Percentiles rank a stretch among this genome's conserved stretches.
Conservation (phyloP, 768 basidiomycete genomes). For the Rhizopogon sp. region DNA sequence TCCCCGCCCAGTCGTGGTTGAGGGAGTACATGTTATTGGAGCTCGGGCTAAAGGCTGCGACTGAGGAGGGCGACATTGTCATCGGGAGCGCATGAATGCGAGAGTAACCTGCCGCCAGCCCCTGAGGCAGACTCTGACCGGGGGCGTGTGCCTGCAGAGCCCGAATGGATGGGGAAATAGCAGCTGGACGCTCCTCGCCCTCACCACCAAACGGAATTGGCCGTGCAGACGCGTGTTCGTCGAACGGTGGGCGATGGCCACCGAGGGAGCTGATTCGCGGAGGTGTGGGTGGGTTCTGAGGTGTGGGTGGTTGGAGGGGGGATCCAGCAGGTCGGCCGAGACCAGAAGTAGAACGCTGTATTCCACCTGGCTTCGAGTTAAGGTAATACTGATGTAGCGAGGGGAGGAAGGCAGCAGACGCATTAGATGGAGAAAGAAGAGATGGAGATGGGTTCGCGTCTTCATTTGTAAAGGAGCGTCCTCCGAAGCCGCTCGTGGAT, state of each 20-base stretch:
- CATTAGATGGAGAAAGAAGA: constrained; percentile 63
- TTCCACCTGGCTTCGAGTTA: constrained; percentile 36
- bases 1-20: constrained; percentile 25
- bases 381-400: constrained; percentile 64
- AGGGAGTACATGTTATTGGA: constrained; percentile 26
- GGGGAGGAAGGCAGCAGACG: constrained; percentile 78
- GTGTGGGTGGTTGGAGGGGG: constrained; percentile 1
- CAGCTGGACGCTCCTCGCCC: constrained; percentile 24
- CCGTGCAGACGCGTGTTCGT: constrained; percentile 12
- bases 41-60: constrained; percentile 23
- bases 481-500: constrained; percentile 36
- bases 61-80: constrained; percentile 32
- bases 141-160: constrained; percentile 86
- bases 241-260: not conserved
- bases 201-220: constrained; percentile 23
- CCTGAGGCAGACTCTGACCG: constrained; percentile 87
- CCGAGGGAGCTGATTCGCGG: constrained; percentile 13
- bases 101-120: constrained; percentile 87
- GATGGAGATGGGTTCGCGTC: constrained; percentile 19
- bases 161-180: constrained; percentile 63
- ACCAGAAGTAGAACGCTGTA: constrained; percentile 21
- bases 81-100: constrained; percentile 72
- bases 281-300: constrained; percentile 8
- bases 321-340: constrained; percentile 6
- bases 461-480: constrained; percentile 10